Conservation (phyloP, 2,329 filamentous ascomycete genomes). For the Colletotrichum liaoningense region DNA sequence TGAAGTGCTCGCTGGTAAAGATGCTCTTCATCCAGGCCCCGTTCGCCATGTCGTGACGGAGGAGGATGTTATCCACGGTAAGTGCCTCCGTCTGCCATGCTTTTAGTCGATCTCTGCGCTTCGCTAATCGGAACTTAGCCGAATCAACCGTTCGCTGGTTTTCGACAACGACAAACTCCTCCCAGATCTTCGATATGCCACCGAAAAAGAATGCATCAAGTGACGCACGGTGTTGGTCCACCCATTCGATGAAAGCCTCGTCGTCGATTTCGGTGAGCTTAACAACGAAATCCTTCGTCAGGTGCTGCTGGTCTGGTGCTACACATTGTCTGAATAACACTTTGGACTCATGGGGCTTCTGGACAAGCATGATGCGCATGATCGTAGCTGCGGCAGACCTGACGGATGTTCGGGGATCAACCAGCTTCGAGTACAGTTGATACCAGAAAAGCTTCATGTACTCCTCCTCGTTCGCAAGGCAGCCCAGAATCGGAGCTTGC, state of each 20-base stretch:
- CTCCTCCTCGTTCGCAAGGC: conserved; percentile 81
- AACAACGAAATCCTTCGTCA: conserved; percentile 83
- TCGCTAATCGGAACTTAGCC: conserved; percentile 75
- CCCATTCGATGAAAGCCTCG: conserved; percentile 87
- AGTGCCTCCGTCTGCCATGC: conserved; percentile 80
- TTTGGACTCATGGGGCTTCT: conserved; percentile 87
- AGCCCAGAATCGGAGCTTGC: conserved; percentile 89
- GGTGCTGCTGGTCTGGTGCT: conserved; percentile 74
- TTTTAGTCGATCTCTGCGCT: conserved; percentile 84
- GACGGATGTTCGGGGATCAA: conserved; percentile 75
- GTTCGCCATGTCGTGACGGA: conserved; percentile 88
- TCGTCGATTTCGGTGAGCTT: conserved; percentile 90
- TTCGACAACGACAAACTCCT: conserved; percentile 85
- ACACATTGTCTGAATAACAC: conserved; percentile 79
- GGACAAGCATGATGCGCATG: conserved; percentile 92
- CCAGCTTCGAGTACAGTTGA: conserved; percentile 88
- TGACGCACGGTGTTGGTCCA: conserved; percentile 82
- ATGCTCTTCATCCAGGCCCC: conserved; percentile 96
- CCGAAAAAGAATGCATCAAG: conserved; percentile 87
- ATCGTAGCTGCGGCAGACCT: conserved; percentile 83
- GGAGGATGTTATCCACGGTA: conserved; percentile 76
- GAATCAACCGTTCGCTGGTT: conserved; percentile 84
- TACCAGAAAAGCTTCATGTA: conserved; percentile 91
- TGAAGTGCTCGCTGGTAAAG: conserved; percentile 89
- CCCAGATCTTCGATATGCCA: conserved; percentile 85